These are phyloP conservation scores for Geopyxis carbonaria DNA, from an alignment of 495 filamentous ascomycete genomes.

Conservation along the genomic window DNA sequence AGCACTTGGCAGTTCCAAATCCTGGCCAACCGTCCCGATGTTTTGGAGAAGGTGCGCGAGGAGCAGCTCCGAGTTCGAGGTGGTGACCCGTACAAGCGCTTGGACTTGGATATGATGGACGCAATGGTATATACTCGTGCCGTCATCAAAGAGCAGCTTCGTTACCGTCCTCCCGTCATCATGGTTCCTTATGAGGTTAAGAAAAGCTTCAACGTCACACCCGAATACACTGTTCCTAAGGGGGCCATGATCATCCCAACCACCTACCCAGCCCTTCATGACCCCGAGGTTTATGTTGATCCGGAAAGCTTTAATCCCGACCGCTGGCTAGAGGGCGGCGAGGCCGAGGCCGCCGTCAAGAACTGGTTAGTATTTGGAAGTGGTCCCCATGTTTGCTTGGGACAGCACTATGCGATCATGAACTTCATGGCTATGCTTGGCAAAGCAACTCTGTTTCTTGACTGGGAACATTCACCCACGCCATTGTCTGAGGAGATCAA, in stretches of 20 bases:
- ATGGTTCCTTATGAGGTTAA: constrained; percentile 96
- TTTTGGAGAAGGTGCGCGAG: constrained; percentile 77
- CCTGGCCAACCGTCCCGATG: constrained; percentile 82
- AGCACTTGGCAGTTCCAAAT: constrained; percentile 90
- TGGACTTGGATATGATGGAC: constrained; percentile 74
- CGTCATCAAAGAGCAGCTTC: constrained; percentile 80
- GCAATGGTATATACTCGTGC: constrained; percentile 80
- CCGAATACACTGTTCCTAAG: constrained; percentile 78
- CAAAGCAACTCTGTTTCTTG: constrained; percentile 75
- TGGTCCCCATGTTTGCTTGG: constrained; percentile 91
- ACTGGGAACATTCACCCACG: constrained; percentile 82
- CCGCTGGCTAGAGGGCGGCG: constrained; percentile 77
- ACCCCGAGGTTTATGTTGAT: constrained; percentile 79
- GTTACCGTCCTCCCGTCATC: constrained; percentile 90
- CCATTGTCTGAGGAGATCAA: constrained; percentile 79
- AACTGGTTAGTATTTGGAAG: constrained; percentile 97
- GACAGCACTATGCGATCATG: constrained; percentile 80
- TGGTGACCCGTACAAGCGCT: constrained; percentile 51
- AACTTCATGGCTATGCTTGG: constrained; percentile 86
- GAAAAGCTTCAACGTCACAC: constrained; percentile 85
- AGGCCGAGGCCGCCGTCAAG: constrained; percentile 73
- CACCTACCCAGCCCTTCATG: constrained; percentile 76
- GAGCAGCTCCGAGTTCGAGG: constrained; percentile 68
- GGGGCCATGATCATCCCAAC: constrained; percentile 89
- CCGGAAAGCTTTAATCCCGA: constrained; percentile 84